Conservation (phyloP, 306 rosid genomes). For the Oemleria cerasiformis region DNA sequence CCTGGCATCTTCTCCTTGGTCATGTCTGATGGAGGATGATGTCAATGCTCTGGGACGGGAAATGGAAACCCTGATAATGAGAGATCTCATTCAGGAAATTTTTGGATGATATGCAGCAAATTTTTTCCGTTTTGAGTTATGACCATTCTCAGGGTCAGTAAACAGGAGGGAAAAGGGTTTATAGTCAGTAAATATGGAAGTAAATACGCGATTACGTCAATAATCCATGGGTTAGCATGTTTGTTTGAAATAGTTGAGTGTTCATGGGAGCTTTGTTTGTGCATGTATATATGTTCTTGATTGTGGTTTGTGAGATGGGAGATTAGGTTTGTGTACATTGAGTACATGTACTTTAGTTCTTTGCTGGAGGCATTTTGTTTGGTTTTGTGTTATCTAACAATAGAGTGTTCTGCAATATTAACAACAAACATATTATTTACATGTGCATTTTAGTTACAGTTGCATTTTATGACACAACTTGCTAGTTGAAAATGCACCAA, state of each 20-base stretch:
- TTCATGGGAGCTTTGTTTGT: slow-evolving; percentile 24
- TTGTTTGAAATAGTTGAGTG: slow-evolving; percentile 34
- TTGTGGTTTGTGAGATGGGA: slow-evolving; percentile 35
- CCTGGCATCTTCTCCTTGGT: slow-evolving; percentile 56
- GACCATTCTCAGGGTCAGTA: too few species aligned
- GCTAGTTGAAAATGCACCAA: background rate
- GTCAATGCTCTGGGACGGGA: slow-evolving; percentile 52
- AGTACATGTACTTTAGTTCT: slow-evolving; percentile 29
- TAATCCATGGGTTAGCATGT: slow-evolving; percentile 16
- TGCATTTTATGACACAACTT: too few species aligned
- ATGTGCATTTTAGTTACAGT: background rate
- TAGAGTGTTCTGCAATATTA: background rate
- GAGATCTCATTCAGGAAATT: slow-evolving; percentile 71
- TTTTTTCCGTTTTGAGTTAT: slow-evolving; percentile 7
- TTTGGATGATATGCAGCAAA: slow-evolving; percentile 50
- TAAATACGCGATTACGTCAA: slow-evolving; percentile 18
- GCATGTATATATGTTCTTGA: slow-evolving; percentile 33
- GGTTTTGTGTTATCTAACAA: background rate
- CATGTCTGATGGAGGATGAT: slow-evolving; percentile 49
- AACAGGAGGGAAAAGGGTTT: too few species aligned
- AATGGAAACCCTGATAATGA: slow-evolving; percentile 56
- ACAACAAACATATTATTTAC: background rate
- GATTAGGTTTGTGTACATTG: slow-evolving; percentile 36
- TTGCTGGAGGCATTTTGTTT: slow-evolving; percentile 10
- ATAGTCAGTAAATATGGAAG: slow-evolving; percentile 2